Conservation (phyloP, 495 filamentous ascomycete genomes). For the Aspergillus hancockii region DNA sequence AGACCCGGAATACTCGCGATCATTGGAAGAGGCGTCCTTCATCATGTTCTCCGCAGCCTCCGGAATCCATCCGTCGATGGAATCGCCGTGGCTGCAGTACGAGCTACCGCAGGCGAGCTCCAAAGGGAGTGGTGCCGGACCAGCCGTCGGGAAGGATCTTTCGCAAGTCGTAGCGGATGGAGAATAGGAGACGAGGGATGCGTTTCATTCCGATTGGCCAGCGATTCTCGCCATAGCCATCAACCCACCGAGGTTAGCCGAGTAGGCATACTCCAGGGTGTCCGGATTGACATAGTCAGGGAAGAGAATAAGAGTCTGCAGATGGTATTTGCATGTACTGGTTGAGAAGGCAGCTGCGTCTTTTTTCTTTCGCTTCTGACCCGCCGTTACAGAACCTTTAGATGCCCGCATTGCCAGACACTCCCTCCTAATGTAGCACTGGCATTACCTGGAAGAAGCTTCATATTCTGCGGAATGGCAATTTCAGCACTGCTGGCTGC, state of each 20-base stretch:
- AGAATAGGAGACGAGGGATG: slow-evolving; percentile 24
- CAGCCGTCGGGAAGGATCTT: slow-evolving; percentile 19
- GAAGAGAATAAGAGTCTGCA: slow-evolving; percentile 22
- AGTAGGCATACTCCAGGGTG: slow-evolving; percentile 19
- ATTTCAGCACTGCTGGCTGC: slow-evolving; percentile 14
- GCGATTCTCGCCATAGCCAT: slow-evolving; percentile 11
- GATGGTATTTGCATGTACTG: slow-evolving; percentile 19
- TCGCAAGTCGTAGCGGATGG: slow-evolving; percentile 22
- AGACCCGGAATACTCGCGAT: slow-evolving; percentile 14
- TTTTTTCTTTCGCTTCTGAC: slow-evolving; percentile 4
- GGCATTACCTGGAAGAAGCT: slow-evolving; percentile 21
- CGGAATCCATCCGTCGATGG: slow-evolving; percentile 25
- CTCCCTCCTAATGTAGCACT: slow-evolving; percentile 15
- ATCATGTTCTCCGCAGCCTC: slow-evolving; percentile 29
- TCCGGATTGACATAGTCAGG: slow-evolving; percentile 22
- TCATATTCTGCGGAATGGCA: slow-evolving; percentile 22
- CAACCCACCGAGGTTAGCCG: slow-evolving; percentile 5
- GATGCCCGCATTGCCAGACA: slow-evolving; percentile 16
- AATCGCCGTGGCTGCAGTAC: slow-evolving; percentile 25
- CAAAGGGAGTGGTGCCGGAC: slow-evolving; percentile 19
- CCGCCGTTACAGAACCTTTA: slow-evolving; percentile 25
- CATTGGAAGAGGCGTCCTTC: slow-evolving; percentile 11
- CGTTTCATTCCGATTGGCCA: slow-evolving; percentile 22
- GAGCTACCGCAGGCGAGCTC: slow-evolving; percentile 21
- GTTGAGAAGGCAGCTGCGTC: slow-evolving; percentile 18